Base-by-base conservation (phyloP, 108 stramenopile genomes). In the Cyclotella sp. region DNA sequence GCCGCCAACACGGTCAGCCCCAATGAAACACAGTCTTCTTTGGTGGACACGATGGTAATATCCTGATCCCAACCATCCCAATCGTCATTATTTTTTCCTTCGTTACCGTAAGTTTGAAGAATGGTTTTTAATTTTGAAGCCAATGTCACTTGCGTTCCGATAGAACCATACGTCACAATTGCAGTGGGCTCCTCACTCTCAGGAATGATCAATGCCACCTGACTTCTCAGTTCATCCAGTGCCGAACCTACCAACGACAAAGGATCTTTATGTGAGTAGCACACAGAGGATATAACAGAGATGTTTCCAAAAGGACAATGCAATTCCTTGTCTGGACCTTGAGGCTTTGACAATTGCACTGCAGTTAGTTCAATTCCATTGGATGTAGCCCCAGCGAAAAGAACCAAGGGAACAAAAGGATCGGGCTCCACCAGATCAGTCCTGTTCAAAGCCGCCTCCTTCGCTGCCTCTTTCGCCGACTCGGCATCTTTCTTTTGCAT, bases 1-100 rank as follows among this genome's bases (percentile, higher is more conserved):
- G 83, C 94, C 0, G 90, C 94, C 30, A 95, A 69, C 14, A 95
- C 77, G 11, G 89, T 88, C 1, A 87, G 76, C 14, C 94, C 94
- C 40, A 84, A 57, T n/a, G 89, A 87, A 0, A 90, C 88, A 44
- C 86, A 79, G 15, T 91, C 88, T 13, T 81, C 73, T 49, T 85
- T 83, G 0, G 94, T 86, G 27, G 78, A 83, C 7, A 89, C 52
- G 12, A 85, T 62, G 14, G 91, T 83, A 24, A 92, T 83, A 40
- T 82, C 81, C 44, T 84, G 67, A 59, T 86, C 82, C 90, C 90
- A 91, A 19, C 73, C 72, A 53, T 83, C 76, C 73, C 78, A 81
- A 41, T 87, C 89, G 34, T 91, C 88, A n/a, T 86, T 67, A 15
- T 78, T 42, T 28, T 66, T 43, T 0, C 68, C 51, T 9, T 78